Conservation (phyloP, 257 asterid species). For the Linaria vulgaris region DNA sequence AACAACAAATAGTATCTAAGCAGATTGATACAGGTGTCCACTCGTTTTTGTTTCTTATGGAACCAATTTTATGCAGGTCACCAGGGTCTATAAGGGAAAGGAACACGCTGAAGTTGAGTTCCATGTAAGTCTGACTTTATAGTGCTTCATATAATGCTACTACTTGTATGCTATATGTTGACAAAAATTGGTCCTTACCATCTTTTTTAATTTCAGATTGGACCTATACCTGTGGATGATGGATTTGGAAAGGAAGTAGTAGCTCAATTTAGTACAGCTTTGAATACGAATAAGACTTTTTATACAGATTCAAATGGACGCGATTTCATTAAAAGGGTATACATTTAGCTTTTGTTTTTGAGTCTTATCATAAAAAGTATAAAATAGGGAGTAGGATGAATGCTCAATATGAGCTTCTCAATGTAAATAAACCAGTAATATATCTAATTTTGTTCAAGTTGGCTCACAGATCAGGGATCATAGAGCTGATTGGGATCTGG, state of each 20-base stretch:
- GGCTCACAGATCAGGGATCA: conserved; percentile 54
- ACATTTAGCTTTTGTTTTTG: conserved; percentile 17
- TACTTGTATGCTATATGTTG: conserved; percentile 16
- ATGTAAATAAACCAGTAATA: conserved; percentile 9
- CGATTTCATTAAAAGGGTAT: conserved; percentile 79
- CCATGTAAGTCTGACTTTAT: conserved; percentile 39
- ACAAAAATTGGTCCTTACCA: conserved; percentile 19
- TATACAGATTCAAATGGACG: conserved; percentile 87
- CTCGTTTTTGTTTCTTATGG: not conserved
- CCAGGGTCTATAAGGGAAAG: conserved; percentile 61
- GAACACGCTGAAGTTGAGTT: conserved; percentile 66
- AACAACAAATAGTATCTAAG: not conserved
- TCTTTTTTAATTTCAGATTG: conserved; percentile 41
- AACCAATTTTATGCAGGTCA: conserved; percentile 40
- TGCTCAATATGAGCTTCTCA: conserved; percentile 5
- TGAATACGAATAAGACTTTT: conserved; percentile 65
- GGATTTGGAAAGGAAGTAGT: conserved; percentile 76
- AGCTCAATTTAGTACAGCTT: conserved; percentile 56
- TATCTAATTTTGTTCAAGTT: conserved; percentile 24
- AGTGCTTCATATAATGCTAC: conserved; percentile 15
- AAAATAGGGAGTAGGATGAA: conserved; percentile 4
- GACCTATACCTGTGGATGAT: conserved; percentile 64
- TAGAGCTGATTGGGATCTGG: conserved; percentile 76
- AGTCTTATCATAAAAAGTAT: conserved; percentile 2
- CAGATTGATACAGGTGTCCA: conserved; percentile 15